Evolutionary conservation across 1,284 basidiomycete genomes (phyloP).

Genomic region (Cryptococcus sp.): DNA sequence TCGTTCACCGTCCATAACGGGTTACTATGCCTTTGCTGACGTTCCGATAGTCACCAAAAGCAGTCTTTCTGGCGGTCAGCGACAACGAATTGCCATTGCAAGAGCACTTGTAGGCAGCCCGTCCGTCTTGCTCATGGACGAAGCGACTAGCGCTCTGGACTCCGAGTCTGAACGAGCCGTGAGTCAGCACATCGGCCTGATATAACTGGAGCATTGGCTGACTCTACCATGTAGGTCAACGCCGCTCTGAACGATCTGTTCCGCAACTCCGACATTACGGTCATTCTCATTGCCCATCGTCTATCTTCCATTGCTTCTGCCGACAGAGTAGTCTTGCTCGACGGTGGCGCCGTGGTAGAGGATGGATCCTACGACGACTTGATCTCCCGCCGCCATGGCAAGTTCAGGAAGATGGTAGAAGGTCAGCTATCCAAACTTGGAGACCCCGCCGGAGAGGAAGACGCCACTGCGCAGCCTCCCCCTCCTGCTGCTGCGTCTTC

Average conservation of each 20-base stretch:
- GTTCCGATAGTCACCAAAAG: constrained; percentile 41
- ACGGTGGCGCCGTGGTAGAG: constrained; percentile 55
- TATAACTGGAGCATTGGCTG: constrained; percentile 7
- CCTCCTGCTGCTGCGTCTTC: background rate
- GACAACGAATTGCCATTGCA: constrained; percentile 58
- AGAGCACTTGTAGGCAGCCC: constrained; percentile 56
- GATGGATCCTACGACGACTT: constrained; percentile 55
- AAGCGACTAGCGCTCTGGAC: constrained; percentile 49
- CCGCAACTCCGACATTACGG: constrained; percentile 54
- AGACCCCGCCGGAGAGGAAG: constrained; percentile 21
- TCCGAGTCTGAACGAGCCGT: constrained; percentile 48
- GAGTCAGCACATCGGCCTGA: background rate
- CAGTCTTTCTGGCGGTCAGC: constrained; percentile 54
- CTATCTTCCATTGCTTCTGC: constrained; percentile 57
- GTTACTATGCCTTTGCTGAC: background rate
- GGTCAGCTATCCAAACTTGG: constrained; percentile 48
- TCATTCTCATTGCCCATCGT: constrained; percentile 58
- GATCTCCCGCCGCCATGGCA: constrained; percentile 41
- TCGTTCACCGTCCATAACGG: background rate
- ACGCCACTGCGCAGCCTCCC: background rate
- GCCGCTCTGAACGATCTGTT: constrained; percentile 55
- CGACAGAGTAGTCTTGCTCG: constrained; percentile 55
- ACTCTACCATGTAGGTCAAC: constrained; percentile 51
- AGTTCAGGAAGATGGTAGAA: constrained; percentile 52
- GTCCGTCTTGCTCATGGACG: constrained; percentile 54